phyloP scores from a whole-genome alignment of 768 basidiomycete species.

The Gautieria morchelliformis region DNA sequence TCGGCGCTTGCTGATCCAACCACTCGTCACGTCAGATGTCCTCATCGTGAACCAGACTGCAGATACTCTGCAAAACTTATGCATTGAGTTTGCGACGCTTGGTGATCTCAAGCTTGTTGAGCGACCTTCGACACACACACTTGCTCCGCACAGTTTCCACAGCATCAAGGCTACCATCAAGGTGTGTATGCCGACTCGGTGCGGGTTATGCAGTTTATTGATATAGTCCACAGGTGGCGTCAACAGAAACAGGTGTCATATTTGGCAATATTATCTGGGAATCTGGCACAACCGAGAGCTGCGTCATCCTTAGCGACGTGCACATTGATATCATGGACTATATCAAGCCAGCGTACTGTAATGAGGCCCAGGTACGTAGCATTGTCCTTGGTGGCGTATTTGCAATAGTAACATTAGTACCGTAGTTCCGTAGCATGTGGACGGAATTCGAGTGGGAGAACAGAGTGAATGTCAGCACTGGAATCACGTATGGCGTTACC shows the following conservation, averaged over 20 bases:
- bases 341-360: slow-evolving; percentile 93
- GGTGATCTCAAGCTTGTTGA: slow-evolving; percentile 97
- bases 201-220: not conserved
- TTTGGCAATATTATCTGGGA: slow-evolving; percentile 98
- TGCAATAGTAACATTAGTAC: not conserved
- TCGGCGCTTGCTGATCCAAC: not conserved
- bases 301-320: slow-evolving; percentile 92
- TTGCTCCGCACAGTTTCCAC: slow-evolving; percentile 96
- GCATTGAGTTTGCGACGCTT: slow-evolving; percentile 93
- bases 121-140: slow-evolving; percentile 85
- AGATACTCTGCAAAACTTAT: slow-evolving; percentile 92
- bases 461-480: slow-evolving; percentile 84
- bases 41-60: slow-evolving; percentile 92
- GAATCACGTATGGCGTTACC: slow-evolving; percentile 55
- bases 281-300: slow-evolving; percentile 76
- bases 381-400: not conserved
- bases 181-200: slow-evolving; percentile 23
- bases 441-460: slow-evolving; percentile 99
- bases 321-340: slow-evolving; percentile 99
- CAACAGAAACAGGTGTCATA: slow-evolving; percentile 97
- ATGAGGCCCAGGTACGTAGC: slow-evolving; percentile 71
- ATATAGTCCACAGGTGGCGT: slow-evolving; percentile 48
- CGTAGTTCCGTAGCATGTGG: slow-evolving; percentile 97
- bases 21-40: slow-evolving; percentile 48
- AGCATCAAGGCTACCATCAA: slow-evolving; percentile 98